phyloP scores from a whole-genome alignment of 2,329 filamentous ascomycete species.

The Fonsecaea monophora region DNA sequence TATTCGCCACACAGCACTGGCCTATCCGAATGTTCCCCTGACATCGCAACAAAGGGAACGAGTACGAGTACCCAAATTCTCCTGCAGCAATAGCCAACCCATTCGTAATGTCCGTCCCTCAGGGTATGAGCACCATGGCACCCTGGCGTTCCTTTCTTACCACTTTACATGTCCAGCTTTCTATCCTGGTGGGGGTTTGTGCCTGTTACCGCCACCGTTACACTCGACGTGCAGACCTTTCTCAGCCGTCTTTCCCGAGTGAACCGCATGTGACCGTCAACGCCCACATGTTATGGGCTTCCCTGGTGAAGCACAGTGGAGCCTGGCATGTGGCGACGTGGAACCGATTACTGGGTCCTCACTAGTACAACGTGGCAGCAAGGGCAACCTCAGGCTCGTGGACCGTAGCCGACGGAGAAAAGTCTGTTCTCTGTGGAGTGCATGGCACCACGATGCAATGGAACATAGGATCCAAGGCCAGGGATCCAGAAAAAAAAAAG shows the following conservation, averaged over 20 bases:
- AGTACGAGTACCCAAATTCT: background rate
- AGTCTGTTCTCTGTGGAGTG: background rate
- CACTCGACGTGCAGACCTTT: background rate
- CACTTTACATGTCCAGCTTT: background rate
- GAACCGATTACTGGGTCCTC: background rate
- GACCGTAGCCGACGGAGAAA: background rate
- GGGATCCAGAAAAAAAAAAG: background rate
- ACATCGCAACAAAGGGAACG: background rate
- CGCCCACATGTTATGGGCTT: background rate
- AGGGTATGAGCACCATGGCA: background rate
- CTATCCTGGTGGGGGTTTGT: background rate
- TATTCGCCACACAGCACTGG: constrained; percentile 12
- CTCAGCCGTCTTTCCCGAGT: background rate
- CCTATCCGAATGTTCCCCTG: constrained; percentile 2
- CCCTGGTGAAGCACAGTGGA: background rate
- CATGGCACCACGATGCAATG: background rate
- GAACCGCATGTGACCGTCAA: background rate
- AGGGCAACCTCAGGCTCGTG: background rate
- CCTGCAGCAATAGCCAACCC: background rate
- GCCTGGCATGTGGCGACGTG: constrained; percentile 12
- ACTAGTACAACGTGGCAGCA: background rate
- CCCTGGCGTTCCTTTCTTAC: background rate
- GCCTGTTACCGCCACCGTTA: background rate
- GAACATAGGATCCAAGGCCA: background rate
- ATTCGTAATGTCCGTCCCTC: background rate